Evolutionary conservation across 2,329 filamentous ascomycete species (phyloP), one percentile per base, ranked within the genome.

Genomic region (Xylariaceae sp.): DNA sequence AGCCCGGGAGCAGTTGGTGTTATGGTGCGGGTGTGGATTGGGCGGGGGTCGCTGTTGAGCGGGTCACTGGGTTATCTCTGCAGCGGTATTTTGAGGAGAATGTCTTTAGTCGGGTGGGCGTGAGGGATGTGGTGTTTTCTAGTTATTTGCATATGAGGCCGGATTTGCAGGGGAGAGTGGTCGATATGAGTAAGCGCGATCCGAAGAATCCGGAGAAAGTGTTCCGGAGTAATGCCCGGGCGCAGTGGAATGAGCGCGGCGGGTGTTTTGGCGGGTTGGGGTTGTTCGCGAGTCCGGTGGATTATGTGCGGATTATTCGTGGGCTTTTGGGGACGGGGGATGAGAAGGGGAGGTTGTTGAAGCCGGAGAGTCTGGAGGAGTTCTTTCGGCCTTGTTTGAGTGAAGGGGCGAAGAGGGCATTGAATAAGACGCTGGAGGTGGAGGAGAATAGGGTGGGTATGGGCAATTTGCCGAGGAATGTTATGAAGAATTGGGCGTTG

Each of bases 21-120:
- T 80, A 80, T 62, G 72, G 75, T 5, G 61, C 73, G 0, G 69
- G 73, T 6, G 71, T 78, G 5, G 78, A 80, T 65, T 80, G 77
- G 77, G 75, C 75, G 0, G 65, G 65, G 7, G 58, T 65, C 15
- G 64, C 64, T 1, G 54, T 66, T 15, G 65, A 66, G 55, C 62
- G 65, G 13, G 65, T 61, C 42, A 58, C 53, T 4, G 62, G 63
- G 1, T 47, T 58, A 18, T 59, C 37, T 30, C 34, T 66, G 10
- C 64, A 65, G 55, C 55, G 49, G 17, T 65, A 63, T 54, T 65
- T 58, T 51, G 62, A 64, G 37, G 62, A 63, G 51, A 60, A 65
- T 44, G 64, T 66, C 17, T 63, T 66, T 11, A 35, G 35, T 1
- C 55, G 39, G 3, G 58, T 65, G 4, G 64, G 64, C 17, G 64